phyloP scores from a whole-genome alignment of 78 protist genomes.

The Dictyostelium citrinum region DNA sequence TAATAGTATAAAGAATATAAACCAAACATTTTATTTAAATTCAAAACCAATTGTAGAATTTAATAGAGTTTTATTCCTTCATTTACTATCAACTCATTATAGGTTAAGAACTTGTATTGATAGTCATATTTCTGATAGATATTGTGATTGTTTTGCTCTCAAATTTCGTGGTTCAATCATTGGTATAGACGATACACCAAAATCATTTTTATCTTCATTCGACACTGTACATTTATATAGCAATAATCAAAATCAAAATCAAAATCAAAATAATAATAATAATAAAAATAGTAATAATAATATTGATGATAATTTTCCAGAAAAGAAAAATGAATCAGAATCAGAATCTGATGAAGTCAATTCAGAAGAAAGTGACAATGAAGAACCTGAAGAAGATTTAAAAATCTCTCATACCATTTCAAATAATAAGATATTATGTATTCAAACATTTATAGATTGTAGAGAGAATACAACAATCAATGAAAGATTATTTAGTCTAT shows the following conservation, averaged over 20 bases:
- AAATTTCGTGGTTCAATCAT: slow-evolving; percentile 57
- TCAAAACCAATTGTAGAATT: slow-evolving; percentile 15
- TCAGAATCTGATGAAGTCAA: neutral
- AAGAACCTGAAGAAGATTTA: neutral
- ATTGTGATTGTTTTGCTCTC: slow-evolving; percentile 35
- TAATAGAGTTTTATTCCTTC: slow-evolving; percentile 21
- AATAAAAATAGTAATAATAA: neutral
- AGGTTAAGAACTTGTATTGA: slow-evolving; percentile 17
- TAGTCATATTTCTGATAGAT: neutral
- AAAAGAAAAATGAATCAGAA: neutral
- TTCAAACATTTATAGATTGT: neutral
- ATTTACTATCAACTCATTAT: slow-evolving; percentile 34
- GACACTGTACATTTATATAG: slow-evolving; percentile 5
- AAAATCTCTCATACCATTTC: slow-evolving; percentile 29
- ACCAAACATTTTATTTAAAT: slow-evolving; percentile 4
- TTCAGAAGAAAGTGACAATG: neutral
- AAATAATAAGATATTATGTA: slow-evolving; percentile 25
- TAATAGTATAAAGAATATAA: neutral
- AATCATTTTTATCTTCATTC: slow-evolving; percentile 22
- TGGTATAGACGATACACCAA: slow-evolving; percentile 2
- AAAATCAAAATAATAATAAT: neutral
- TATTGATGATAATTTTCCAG: neutral
- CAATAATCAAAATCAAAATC: neutral
- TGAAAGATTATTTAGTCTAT: slow-evolving; percentile 19
- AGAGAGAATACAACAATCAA: neutral